Evolutionary conservation across 768 basidiomycete genomes (phyloP), one percentile per base, ranked within the genome.

Genomic region (Chalciporus chontae): DNA sequence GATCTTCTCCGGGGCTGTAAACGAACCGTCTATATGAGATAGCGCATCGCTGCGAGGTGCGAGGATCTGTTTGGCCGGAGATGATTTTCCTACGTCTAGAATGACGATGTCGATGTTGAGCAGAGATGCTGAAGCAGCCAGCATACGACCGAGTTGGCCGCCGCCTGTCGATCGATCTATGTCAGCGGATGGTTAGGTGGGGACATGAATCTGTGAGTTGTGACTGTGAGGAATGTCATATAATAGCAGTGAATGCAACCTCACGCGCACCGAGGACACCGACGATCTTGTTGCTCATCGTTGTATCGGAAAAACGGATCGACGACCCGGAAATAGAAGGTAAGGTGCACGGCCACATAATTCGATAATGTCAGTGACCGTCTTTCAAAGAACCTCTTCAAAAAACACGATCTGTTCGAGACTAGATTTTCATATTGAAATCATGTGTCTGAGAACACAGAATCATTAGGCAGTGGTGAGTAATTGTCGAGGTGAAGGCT

Each of bases 121-220:
- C 27, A 92, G 77, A 3, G 94, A 85, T 3, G 95, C 94, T 0
- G 94, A 84, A 27, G 85, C 85, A 4, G 87, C 90, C 13, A 99
- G 79, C 96, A 99, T 99, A 19, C 95, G 91, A 21, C 95, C 95
- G 21, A 99, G 82, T 70, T 98, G 95, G 54, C 95, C 94, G 32
- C 96, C 96, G 54, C 95, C 95, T 94, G 51, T 58, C 14, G 23
- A 17, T 45, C 8, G 21, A 23, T 26, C 32, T 51, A 34, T 48
- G 40, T 27, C 27, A 31, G 18, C 19, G 27, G 38, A 18, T 13
- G 34, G 34, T n/a, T 34, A 38, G 19, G 41, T 44, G 37, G 23
- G 37, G 5, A 18, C 11, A 43, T 43, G n/a, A 17, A 52, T 58
- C 62, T 62, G 26, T 7, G 2, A 32, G 38, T 19, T 15, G n/a